These are phyloP conservation scores for Discostella pseudostelligera DNA, from an alignment of 108 stramenopile species.

Conservation along the genomic window DNA sequence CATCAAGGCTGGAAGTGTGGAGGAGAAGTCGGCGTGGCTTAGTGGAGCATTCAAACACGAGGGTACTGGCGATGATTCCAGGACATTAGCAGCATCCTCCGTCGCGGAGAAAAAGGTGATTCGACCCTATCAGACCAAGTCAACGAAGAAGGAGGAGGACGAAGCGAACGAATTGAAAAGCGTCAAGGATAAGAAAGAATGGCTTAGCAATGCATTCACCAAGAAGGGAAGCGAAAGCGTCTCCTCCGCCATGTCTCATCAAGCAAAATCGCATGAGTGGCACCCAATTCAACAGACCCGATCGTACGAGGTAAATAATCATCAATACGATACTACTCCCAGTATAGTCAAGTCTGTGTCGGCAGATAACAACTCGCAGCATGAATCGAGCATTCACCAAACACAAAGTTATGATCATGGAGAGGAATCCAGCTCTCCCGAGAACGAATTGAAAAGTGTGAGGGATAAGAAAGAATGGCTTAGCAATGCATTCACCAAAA, in stretches of 20 bases:
- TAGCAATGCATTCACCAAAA: slow-evolving; percentile 41
- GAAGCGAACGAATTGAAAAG: slow-evolving; percentile 16
- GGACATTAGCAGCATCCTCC: background rate
- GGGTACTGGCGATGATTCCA: background rate
- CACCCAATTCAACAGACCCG: background rate
- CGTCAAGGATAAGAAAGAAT: slow-evolving; percentile 44
- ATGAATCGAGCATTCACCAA: too few relatives aligned
- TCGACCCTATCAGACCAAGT: slow-evolving; percentile 27
- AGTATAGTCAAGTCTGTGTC: too few relatives aligned
- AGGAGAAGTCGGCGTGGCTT: slow-evolving; percentile 35
- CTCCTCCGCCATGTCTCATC: too few relatives aligned
- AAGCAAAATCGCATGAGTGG: too few relatives aligned
- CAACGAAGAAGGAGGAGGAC: slow-evolving; percentile 14
- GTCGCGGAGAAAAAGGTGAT: slow-evolving; percentile 6
- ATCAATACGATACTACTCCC: background rate
- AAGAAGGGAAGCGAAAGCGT: slow-evolving; percentile 8
- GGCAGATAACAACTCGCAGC: too few relatives aligned
- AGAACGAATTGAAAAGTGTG: slow-evolving; percentile 25
- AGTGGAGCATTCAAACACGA: slow-evolving; percentile 34
- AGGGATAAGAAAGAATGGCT: slow-evolving; percentile 49
- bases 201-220: slow-evolving; percentile 47
- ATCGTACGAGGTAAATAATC: background rate
- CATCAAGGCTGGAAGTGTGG: slow-evolving; percentile 29
- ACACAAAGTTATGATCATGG: too few relatives aligned
- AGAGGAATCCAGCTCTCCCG: background rate